phyloP scores from a whole-genome alignment of 208 protist genomes.

The Naegleria lovaniensis region DNA sequence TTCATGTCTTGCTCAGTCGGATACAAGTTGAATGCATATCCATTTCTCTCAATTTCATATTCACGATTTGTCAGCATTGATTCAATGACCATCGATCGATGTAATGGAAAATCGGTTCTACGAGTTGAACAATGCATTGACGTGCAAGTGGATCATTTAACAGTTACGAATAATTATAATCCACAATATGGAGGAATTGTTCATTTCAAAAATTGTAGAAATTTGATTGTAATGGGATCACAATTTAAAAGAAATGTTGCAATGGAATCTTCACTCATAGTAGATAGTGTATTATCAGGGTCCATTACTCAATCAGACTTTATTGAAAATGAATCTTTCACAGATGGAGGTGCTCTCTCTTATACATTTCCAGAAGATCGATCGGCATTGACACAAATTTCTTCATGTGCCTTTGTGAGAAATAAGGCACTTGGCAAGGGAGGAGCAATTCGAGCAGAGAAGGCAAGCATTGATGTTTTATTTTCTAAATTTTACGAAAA shows the following conservation, averaged over 20 bases:
- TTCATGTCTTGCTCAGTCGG: no score
- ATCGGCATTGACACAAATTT: background rate
- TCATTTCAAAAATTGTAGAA: background rate
- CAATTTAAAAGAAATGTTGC: background rate
- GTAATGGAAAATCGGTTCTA: background rate
- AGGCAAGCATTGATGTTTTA: background rate
- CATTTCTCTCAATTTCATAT: no score
- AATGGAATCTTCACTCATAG: background rate
- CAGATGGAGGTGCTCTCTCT: background rate
- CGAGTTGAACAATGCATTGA: background rate
- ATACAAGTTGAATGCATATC: no score
- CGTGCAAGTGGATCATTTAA: background rate
- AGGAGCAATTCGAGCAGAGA: background rate
- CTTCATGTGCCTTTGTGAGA: background rate
- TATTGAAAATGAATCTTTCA: background rate
- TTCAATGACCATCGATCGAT: no score
- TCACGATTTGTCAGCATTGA: no score
- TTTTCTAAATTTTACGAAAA: background rate
- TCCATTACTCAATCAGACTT: background rate
- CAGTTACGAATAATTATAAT: background rate
- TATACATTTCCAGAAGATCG: no score
- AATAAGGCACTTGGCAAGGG: background rate
- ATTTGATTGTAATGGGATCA: background rate
- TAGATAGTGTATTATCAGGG: background rate
- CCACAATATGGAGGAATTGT: background rate